Percentiles rank a stretch among this genome's conserved stretches.
Evolutionary conservation across 2,329 filamentous ascomycete genomes (phyloP).

Genomic region (Pleurostoma richardsiae): DNA sequence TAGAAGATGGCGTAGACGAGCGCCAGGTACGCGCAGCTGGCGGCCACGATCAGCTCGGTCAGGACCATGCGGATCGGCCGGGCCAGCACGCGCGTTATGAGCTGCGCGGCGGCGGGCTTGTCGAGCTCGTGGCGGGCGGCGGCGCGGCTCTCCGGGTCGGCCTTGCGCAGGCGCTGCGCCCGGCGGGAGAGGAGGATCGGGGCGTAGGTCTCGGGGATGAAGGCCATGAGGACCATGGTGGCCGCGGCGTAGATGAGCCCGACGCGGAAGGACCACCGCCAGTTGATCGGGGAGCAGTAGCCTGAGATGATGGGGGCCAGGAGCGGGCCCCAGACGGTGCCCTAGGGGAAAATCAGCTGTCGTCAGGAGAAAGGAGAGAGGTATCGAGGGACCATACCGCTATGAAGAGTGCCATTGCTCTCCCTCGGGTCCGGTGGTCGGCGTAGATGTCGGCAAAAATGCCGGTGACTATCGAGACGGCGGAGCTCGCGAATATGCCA

Average conservation of each 20-base stretch:
- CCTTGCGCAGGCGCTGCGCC: slow-evolving; percentile 52
- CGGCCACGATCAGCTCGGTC: slow-evolving; percentile 69
- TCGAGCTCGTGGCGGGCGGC: slow-evolving; percentile 61
- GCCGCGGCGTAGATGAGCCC: slow-evolving; percentile 62
- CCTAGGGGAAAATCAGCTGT: slow-evolving; percentile 22
- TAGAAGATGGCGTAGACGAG: slow-evolving; percentile 62
- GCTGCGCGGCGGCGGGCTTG: slow-evolving; percentile 48
- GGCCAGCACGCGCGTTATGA: slow-evolving; percentile 65
- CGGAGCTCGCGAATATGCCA: slow-evolving; percentile 50
- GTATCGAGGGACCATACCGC: slow-evolving; percentile 33
- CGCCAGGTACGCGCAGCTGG: slow-evolving; percentile 65
- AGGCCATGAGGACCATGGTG: slow-evolving; percentile 54
- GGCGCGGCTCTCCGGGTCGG: slow-evolving; percentile 44
- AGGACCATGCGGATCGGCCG: slow-evolving; percentile 68
- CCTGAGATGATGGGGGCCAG: slow-evolving; percentile 61
- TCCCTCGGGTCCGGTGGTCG: slow-evolving; percentile 48
- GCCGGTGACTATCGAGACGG: slow-evolving; percentile 57
- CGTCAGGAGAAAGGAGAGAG: background rate
- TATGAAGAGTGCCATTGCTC: slow-evolving; percentile 61
- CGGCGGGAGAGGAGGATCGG: slow-evolving; percentile 52
- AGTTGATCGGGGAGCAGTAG: slow-evolving; percentile 54
- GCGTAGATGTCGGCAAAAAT: slow-evolving; percentile 64
- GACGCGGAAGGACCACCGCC: slow-evolving; percentile 70
- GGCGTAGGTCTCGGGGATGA: slow-evolving; percentile 61
- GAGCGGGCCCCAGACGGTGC: slow-evolving; percentile 62